A percentile compares a stretch with the other conserved stretches of the same genome.
These are phyloP conservation scores for Phytophthora idaei DNA, from an alignment of 352 stramenopile species.

Conservation along the genomic window DNA sequence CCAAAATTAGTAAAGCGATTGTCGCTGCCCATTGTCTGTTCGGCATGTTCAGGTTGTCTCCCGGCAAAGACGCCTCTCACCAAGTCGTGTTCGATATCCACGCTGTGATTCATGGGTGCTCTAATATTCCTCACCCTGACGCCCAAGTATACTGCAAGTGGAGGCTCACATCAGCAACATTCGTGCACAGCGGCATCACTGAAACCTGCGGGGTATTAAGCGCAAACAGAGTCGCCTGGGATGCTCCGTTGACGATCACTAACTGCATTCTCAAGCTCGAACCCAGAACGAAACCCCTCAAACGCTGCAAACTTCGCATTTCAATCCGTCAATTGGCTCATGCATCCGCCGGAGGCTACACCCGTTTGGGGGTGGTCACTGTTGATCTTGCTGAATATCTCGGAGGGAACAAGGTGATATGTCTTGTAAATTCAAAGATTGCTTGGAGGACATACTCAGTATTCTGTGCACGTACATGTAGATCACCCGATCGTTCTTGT, in stretches of 20 bases:
- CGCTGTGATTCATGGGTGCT: conserved; percentile 39
- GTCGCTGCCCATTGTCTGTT: too few relatives aligned
- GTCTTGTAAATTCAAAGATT: too few relatives aligned
- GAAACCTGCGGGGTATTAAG: conserved; percentile 24
- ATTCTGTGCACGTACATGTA: conserved; percentile 9
- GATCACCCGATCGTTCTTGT: conserved; percentile 26
- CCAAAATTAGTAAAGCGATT: not conserved
- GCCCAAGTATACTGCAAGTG: conserved; percentile 47
- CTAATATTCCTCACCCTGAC: conserved; percentile 39
- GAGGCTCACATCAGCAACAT: conserved; percentile 28
- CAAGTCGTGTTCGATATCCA: conserved; percentile 39
- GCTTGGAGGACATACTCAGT: too few relatives aligned
- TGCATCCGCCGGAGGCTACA: conserved; percentile 9
- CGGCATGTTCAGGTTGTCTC: too few relatives aligned
- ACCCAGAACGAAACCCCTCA: conserved; percentile 11
- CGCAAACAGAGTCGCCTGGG: conserved; percentile 1
- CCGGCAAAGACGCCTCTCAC: not conserved
- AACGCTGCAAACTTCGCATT: conserved; percentile 19
- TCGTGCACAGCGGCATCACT: conserved; percentile 7
- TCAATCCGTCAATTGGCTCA: too few relatives aligned
- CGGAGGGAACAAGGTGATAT: conserved; percentile 14
- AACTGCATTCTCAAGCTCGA: conserved; percentile 35
- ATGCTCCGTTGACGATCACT: conserved; percentile 1
- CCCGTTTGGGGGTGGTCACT: conserved; percentile 26
- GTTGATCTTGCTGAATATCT: conserved; percentile 46